These are phyloP conservation scores for Neurospora intermedia DNA, from an alignment of 495 filamentous ascomycete genomes.

Conservation along the genomic window DNA sequence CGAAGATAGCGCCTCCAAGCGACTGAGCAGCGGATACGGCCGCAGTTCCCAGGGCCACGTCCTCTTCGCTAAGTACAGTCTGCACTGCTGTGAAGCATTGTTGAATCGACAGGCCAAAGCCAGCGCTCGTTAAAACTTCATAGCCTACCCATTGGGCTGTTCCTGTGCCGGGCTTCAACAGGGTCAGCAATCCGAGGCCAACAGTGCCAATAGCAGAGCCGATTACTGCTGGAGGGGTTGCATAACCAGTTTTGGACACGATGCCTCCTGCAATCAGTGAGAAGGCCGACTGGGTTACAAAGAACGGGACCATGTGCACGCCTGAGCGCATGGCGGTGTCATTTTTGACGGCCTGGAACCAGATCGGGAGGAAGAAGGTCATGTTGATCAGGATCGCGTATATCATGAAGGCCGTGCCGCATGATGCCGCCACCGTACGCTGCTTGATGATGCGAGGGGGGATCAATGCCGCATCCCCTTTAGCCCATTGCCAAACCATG, in stretches of 20 bases:
- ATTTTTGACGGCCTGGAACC: conserved; percentile 64
- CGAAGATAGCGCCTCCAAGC: conserved; percentile 52
- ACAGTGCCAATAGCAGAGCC: conserved; percentile 43
- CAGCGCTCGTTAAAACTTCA: conserved; percentile 43
- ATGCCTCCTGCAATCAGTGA: conserved; percentile 41
- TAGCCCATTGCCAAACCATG: conserved; percentile 7
- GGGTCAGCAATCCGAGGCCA: conserved; percentile 54
- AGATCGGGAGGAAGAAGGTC: conserved; percentile 44
- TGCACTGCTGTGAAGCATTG: conserved; percentile 43
- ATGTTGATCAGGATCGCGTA: conserved; percentile 41
- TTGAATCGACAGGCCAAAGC: conserved; percentile 52
- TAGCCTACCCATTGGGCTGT: conserved; percentile 55
- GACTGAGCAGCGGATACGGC: conserved; percentile 52
- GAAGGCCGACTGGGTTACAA: conserved; percentile 47
- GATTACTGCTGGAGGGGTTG: conserved; percentile 44
- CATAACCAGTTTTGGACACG: conserved; percentile 16
- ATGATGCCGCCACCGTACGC: conserved; percentile 47
- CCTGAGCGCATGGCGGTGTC: conserved; percentile 55
- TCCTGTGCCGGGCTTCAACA: conserved; percentile 40
- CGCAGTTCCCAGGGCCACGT: conserved; percentile 50
- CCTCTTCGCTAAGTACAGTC: conserved; percentile 36
- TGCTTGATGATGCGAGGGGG: conserved; percentile 36
- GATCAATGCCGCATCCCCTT: conserved; percentile 23
- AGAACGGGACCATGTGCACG: conserved; percentile 55
- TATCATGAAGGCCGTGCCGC: conserved; percentile 29